These are phyloP conservation scores for Orbilia javanica DNA, from an alignment of 2,329 filamentous ascomycete species.

Conservation along the genomic window DNA sequence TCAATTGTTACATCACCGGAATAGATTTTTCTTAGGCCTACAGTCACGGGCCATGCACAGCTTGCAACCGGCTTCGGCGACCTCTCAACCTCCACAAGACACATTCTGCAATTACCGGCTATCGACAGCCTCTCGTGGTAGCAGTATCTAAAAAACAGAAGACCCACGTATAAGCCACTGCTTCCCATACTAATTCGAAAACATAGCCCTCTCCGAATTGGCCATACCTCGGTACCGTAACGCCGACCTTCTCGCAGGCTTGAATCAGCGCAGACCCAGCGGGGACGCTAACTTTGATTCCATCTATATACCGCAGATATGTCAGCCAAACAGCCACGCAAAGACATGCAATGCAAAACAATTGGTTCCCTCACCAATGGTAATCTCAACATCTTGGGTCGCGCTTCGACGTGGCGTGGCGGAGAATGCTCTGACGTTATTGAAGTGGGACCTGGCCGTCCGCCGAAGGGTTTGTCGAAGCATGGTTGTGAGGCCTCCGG, in stretches of 20 bases:
- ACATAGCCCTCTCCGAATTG: constrained; percentile 1
- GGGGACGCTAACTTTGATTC: constrained; percentile 54
- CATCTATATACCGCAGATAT: constrained; percentile 30
- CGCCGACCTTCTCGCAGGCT: constrained; percentile 97
- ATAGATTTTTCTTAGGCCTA: constrained; percentile 4
- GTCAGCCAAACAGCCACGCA: constrained; percentile 12
- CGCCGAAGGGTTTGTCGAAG: constrained; percentile 58
- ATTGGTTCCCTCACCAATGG: constrained; percentile 22
- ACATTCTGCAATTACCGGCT: constrained; percentile 99
- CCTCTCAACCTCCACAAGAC: constrained; percentile 95
- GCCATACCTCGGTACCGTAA: constrained; percentile 81
- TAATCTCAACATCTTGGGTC: constrained; percentile 54
- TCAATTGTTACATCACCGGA: background rate
- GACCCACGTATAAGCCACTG: constrained; percentile 8
- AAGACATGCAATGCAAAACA: background rate
- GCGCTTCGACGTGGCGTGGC: constrained; percentile 51
- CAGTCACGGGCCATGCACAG: constrained; percentile 79
- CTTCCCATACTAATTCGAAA: background rate
- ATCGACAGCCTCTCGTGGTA: constrained; percentile 88
- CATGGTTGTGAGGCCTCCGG: constrained; percentile 54
- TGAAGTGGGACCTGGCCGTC: constrained; percentile 40
- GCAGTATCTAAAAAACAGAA: constrained; percentile 63
- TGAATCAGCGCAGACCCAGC: constrained; percentile 97
- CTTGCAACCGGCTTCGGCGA: constrained; percentile 97
- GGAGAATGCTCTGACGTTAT: constrained; percentile 50